A percentile compares a stretch with the other conserved stretches of the same genome.
Conservation (phyloP, 2,329 filamentous ascomycete species). For the Fonsecaea pugnacius region DNA sequence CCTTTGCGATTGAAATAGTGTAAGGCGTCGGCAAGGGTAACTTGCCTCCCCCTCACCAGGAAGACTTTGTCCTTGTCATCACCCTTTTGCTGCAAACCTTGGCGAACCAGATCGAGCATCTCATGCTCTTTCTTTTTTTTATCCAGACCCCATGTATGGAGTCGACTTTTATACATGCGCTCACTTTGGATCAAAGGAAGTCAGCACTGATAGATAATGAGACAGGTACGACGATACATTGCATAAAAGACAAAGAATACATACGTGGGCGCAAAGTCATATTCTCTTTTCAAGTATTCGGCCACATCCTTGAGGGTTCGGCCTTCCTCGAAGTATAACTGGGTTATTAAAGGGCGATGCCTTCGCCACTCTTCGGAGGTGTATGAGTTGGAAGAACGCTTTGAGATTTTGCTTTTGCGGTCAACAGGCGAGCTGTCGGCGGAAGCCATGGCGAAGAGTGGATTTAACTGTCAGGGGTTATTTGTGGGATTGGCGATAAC, state of each 20-base stretch:
- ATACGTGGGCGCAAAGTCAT: constrained; percentile 37
- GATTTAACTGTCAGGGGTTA: not conserved
- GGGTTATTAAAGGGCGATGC: constrained; percentile 36
- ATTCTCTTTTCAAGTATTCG: constrained; percentile 36
- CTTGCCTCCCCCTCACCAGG: constrained; percentile 35
- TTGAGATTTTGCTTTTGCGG: constrained; percentile 31
- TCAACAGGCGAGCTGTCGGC: constrained; percentile 23
- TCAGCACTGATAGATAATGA: not conserved
- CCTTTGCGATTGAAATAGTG: constrained; percentile 39
- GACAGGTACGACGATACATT: not conserved
- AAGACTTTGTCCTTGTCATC: constrained; percentile 38
- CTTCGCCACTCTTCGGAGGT: constrained; percentile 37
- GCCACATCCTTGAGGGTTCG: constrained; percentile 38
- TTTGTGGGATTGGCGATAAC: not conserved
- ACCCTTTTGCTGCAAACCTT: constrained; percentile 36
- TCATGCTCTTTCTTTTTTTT: constrained; percentile 40
- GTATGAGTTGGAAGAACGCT: constrained; percentile 38
- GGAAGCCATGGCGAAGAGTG: constrained; percentile 26
- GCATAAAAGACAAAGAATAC: constrained; percentile 16
- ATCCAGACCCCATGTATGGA: constrained; percentile 36
- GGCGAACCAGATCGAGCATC: constrained; percentile 39
- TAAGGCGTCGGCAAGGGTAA: constrained; percentile 37
- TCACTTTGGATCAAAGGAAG: constrained; percentile 29
- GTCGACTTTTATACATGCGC: constrained; percentile 39
- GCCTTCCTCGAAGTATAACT: constrained; percentile 37